Conservation (phyloP, 441 rosid genomes). For the Capsella rubella region DNA sequence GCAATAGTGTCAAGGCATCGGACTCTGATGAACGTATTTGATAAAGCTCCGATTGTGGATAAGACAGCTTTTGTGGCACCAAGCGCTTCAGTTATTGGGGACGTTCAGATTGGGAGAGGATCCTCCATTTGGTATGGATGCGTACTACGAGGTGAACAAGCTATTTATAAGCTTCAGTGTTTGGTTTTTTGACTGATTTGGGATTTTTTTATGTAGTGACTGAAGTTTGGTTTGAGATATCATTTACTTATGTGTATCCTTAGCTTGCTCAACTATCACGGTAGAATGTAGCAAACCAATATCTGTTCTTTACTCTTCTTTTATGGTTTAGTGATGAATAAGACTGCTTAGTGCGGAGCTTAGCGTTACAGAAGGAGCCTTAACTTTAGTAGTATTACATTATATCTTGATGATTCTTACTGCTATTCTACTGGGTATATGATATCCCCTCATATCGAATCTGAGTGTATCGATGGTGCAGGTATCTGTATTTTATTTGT, state of each 20-base stretch:
- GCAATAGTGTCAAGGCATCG: constrained; percentile 86
- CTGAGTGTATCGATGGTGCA: constrained; percentile 23
- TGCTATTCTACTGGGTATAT: background rate
- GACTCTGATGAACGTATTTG: constrained; percentile 86
- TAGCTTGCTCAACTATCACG: constrained; percentile 8
- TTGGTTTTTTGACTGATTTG: constrained; percentile 30
- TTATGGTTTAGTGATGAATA: constrained; percentile 20
- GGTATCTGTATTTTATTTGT: background rate
- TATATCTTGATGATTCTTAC: background rate
- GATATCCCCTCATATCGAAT: background rate
- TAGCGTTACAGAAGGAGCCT: constrained; percentile 10
- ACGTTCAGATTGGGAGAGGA: constrained; percentile 86
- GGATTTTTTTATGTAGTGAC: background rate
- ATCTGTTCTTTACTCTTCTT: constrained; percentile 4
- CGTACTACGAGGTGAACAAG: constrained; percentile 78
- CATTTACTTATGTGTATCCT: constrained; percentile 13
- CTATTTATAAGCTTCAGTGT: constrained; percentile 3
- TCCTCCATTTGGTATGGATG: constrained; percentile 98
- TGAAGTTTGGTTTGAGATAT: constrained; percentile 13
- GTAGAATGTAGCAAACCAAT: constrained; percentile 5
- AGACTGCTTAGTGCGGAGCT: constrained; percentile 18
- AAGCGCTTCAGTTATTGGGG: constrained; percentile 85
- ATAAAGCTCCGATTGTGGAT: constrained; percentile 81
- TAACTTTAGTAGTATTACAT: background rate
- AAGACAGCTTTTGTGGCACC: constrained; percentile 93